These are phyloP conservation scores for Phaseolus coccineus DNA, from an alignment of 331 rosid genomes.

Conservation along the genomic window DNA sequence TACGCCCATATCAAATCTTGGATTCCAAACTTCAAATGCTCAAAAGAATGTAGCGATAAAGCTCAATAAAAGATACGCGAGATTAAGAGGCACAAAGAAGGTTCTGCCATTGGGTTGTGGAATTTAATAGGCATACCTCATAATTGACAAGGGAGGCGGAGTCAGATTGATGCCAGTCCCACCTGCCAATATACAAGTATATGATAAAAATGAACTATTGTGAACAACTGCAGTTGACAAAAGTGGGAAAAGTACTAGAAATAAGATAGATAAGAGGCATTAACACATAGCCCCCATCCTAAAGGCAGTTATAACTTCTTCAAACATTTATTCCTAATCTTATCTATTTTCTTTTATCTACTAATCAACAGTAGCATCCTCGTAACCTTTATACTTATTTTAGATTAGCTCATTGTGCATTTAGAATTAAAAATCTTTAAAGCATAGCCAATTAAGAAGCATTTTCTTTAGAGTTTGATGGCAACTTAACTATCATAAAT, in stretches of 20 bases:
- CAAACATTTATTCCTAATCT: not conserved
- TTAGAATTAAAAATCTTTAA: not conserved
- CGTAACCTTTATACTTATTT: not conserved
- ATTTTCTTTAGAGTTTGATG: not conserved
- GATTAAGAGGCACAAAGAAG: constrained; percentile 14
- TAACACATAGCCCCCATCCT: not conserved
- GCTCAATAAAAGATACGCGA: constrained; percentile 9
- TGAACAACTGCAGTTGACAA: constrained; percentile 4
- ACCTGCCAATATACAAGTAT: constrained; percentile 59
- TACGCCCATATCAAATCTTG: constrained; percentile 5
- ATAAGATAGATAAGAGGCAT: not conserved
- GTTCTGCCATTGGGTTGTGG: not conserved
- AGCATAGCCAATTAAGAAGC: not conserved
- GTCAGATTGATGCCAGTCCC: constrained; percentile 98
- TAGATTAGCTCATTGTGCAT: not conserved
- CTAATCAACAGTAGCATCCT: constrained; percentile 5
- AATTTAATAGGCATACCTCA: constrained; percentile 63
- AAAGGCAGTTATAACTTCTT: no score
- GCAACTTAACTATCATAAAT: not conserved
- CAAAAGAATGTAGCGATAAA: constrained; percentile 3
- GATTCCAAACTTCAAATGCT: constrained; percentile 17
- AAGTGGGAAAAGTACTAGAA: constrained; percentile 29
- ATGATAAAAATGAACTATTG: constrained; percentile 22
- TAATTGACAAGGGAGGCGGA: constrained; percentile 89
- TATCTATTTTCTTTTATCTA: not conserved